Percentiles rank a stretch among this genome's conserved stretches.
phyloP scores from a whole-genome alignment of 495 filamentous ascomycete species.

The Chaetomium cochliodes region DNA sequence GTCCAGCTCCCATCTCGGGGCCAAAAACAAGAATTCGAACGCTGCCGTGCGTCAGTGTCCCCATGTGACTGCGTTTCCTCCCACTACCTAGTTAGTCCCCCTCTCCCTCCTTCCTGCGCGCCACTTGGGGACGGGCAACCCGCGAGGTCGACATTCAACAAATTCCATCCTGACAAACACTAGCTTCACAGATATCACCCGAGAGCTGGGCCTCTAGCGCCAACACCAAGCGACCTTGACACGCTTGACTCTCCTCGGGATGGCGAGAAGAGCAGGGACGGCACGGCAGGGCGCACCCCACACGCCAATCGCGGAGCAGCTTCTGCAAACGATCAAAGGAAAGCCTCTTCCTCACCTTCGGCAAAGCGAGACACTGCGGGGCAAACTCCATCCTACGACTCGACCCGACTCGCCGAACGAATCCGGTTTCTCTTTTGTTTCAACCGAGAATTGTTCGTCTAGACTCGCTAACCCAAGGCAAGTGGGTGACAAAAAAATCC shows the following conservation, averaged over 20 bases:
- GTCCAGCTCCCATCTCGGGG: background rate
- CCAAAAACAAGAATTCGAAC: background rate
- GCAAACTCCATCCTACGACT: background rate
- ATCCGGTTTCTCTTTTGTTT: background rate
- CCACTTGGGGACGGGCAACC: too few relatives aligned
- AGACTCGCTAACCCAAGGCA: too few relatives aligned
- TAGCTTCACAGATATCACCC: background rate
- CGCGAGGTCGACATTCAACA: too few relatives aligned
- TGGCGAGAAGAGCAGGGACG: background rate
- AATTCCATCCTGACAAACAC: background rate
- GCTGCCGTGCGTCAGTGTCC: background rate
- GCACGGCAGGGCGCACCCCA: background rate
- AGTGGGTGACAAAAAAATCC: too few relatives aligned
- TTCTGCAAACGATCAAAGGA: background rate
- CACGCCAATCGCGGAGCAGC: background rate
- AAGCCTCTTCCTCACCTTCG: background rate
- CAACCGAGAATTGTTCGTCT: background rate
- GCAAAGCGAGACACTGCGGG: background rate
- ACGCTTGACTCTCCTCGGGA: background rate
- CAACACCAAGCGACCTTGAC: background rate
- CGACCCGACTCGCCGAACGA: background rate
- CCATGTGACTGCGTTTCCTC: slow-evolving; percentile 10
- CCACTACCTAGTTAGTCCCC: too few relatives aligned
- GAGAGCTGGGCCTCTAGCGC: background rate
- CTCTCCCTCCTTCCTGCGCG: background rate